Conservation (phyloP, 257 asterid species). For the Nicotiana benthamiana region DNA sequence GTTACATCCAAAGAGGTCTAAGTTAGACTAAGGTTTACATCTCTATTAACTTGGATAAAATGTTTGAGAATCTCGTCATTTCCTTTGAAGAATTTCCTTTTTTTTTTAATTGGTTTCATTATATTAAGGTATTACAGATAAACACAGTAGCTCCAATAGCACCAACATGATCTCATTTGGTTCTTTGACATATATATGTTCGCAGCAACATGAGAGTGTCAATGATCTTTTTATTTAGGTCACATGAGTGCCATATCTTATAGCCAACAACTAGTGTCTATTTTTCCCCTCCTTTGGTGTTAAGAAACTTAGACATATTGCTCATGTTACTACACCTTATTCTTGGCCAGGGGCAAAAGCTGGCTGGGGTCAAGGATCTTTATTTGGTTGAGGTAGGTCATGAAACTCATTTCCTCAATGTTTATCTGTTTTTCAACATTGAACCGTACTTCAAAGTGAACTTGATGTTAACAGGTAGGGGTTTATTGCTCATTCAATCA, state of each 20-base stretch:
- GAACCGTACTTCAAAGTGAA: not conserved
- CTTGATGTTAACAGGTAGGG: slow-evolving; percentile 57
- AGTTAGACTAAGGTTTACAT: not conserved
- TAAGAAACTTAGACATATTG: not conserved
- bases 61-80: not conserved
- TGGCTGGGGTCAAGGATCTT: slow-evolving; percentile 77
- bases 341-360: slow-evolving; percentile 76
- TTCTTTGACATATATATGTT: not conserved
- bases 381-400: slow-evolving; percentile 81
- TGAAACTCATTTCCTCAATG: slow-evolving; percentile 13
- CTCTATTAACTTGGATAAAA: not conserved
- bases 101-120: not conserved
- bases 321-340: slow-evolving; percentile 9
- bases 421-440: not conserved
- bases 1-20: not conserved
- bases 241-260: not conserved
- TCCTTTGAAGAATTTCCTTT: not conserved
- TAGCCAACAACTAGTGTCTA: not conserved
- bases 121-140: not conserved
- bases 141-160: not conserved
- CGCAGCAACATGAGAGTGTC: not conserved
- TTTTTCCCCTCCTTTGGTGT: not conserved
- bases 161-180: not conserved
- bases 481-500: slow-evolving; percentile 98
- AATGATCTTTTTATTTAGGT: not conserved